Evolutionary conservation across 179 eudicot genomes (phyloP), one percentile per base, ranked within the genome.

Genomic region (Heliamphora pulchella): DNA sequence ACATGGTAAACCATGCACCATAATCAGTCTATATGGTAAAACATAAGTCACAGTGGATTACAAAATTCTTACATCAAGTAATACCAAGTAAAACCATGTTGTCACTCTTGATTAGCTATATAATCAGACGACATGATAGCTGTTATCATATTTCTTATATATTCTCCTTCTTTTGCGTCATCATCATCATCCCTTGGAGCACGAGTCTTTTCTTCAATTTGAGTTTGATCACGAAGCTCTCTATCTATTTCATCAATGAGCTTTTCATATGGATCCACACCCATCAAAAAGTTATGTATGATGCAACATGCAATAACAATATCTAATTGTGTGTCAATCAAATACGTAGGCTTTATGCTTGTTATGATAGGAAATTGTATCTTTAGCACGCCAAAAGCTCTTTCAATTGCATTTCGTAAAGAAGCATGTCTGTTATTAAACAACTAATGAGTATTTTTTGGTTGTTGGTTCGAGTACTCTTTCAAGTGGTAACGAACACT

Each of bases 401-500:
- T 46, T 9, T 44, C 74, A 44, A 70, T 70, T 15, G 74, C 53
- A 0, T 70, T 70, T 18, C 22, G 8, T 47, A 70, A 70, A 3
- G 54, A 70, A 11, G 67, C 39, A 68, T 68, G 50, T 68, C 18
- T 48, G 41, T 39, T 48, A 48, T 41, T 68, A 68, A 68, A 68
- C 72, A 43, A 43, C 15, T 43, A 17, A 7, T 7, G 18, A 43
- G 50, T 2, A 43, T 68, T 68, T 39, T 39, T 18, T 11, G 72
- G 18, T 39, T 11, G n/a, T 5, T n/a, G 9, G 0, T 9, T 68
- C 48, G 72, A 68, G 67, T 63, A 63, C 41, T 63, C 67, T 63
- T 62, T 62, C 66, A 62, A 18, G 66, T 62, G 66, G 18, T 67
- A 67, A 67, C 14, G 71, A 46, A 67, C 71, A 67, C 71, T 47